Conservation (phyloP, 2,329 filamentous ascomycete genomes). For the Cercospora sp. region DNA sequence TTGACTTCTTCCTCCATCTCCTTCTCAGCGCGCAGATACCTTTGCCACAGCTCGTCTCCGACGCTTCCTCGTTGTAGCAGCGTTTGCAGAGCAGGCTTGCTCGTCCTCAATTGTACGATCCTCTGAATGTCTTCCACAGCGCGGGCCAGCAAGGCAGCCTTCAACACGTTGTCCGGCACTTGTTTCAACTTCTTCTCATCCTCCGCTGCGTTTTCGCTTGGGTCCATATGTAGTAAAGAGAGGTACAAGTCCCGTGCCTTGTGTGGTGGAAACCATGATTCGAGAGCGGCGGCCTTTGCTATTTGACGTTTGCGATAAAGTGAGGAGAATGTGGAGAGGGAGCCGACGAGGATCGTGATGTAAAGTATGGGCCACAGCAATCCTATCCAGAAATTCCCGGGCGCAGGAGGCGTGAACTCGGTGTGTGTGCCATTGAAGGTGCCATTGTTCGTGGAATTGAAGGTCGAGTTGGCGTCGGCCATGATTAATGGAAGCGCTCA, state of each 20-base stretch:
- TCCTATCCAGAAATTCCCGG: slow-evolving; percentile 65
- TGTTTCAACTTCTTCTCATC: slow-evolving; percentile 64
- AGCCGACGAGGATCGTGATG: slow-evolving; percentile 80
- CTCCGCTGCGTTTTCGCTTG: slow-evolving; percentile 49
- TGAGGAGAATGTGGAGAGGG: slow-evolving; percentile 85
- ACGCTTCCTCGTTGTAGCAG: slow-evolving; percentile 88
- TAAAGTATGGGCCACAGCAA: slow-evolving; percentile 87
- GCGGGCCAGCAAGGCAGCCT: slow-evolving; percentile 82
- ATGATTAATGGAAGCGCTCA: slow-evolving; percentile 22
- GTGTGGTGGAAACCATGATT: slow-evolving; percentile 91
- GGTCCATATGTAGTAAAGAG: slow-evolving; percentile 78
- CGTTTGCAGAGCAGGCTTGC: slow-evolving; percentile 82
- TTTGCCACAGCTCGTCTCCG: slow-evolving; percentile 92
- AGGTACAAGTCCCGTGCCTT: slow-evolving; percentile 93
- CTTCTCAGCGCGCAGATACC: slow-evolving; percentile 88
- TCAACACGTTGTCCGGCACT: slow-evolving; percentile 80
- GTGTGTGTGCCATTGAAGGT: slow-evolving; percentile 29
- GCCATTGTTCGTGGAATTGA: slow-evolving; percentile 31
- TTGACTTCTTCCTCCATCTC: slow-evolving; percentile 95
- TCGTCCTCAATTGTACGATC: slow-evolving; percentile 81
- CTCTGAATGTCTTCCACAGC: slow-evolving; percentile 91
- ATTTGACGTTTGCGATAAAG: slow-evolving; percentile 93
- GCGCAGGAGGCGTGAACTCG: slow-evolving; percentile 26
- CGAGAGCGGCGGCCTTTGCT: slow-evolving; percentile 74
- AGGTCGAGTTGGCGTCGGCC: slow-evolving; percentile 37